Evolutionary conservation across 2,329 filamentous ascomycete species (phyloP).

Genomic region (Aspergillus vadensis): DNA sequence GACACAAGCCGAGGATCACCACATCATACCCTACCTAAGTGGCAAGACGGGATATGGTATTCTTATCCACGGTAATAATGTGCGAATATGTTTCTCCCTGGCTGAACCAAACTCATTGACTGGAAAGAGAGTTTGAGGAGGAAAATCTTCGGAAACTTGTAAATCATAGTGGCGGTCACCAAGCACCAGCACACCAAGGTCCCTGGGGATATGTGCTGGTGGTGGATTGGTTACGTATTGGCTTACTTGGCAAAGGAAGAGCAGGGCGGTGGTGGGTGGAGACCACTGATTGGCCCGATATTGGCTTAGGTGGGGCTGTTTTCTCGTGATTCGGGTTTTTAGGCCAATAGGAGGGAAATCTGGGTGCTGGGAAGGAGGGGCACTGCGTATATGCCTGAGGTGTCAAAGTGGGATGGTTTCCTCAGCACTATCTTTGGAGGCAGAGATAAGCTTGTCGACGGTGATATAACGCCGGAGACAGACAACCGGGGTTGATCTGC

Average conservation of each 20-base stretch:
- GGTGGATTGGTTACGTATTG: constrained; percentile 1
- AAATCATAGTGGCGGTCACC: background rate
- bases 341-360: background rate
- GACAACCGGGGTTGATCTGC: background rate
- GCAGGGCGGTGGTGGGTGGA: background rate
- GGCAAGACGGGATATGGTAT: background rate
- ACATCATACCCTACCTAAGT: background rate
- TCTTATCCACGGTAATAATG: background rate
- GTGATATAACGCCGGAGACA: too few species aligned
- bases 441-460: background rate
- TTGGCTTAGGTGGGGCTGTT: constrained; percentile 7
- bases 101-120: background rate
- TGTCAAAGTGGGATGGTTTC: background rate
- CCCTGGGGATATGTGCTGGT: background rate
- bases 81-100: background rate
- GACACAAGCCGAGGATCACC: constrained; percentile 4
- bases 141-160: background rate
- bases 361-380: background rate
- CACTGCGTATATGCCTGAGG: background rate
- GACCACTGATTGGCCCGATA: constrained; percentile 16
- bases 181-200: constrained; percentile 3
- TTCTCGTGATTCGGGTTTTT: constrained; percentile 12
- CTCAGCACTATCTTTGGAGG: background rate
- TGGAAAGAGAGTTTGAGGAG: background rate
- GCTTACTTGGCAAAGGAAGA: background rate